Base-by-base conservation (phyloP, 352 stramenopile genomes). In the Globisporangium orthogonon region DNA sequence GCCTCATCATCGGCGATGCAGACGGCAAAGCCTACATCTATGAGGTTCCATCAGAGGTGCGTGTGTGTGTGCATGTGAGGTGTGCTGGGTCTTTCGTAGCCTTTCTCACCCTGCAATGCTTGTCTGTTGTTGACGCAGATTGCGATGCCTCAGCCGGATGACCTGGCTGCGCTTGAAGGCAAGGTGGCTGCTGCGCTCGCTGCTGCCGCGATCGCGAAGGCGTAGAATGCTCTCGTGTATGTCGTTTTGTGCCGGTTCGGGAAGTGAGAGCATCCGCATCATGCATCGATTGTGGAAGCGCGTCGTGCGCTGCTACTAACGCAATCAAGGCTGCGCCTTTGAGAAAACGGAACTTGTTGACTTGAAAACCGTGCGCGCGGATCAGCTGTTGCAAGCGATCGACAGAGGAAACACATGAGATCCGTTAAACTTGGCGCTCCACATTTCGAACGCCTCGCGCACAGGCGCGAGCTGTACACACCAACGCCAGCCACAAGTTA, bases 1-100 rank as follows among this genome's bases (percentile, higher is more conserved):
- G 65, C 48, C 67, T 96, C 46, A 83, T 94, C 46, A 65, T 84
- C 31, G 87, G 87, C 30, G 87, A 94, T 57, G 83, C 85, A 6
- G 73, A 76, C 7, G 87, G 87, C 43, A 78, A 76, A 17, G 86
- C 78, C 0, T 71, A 79, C 55, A 80, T 94, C 11, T 94, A 87
- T 54, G 85, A 92, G 58, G 78, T 94, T 0, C 85, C 85, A 4
- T 70, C 79, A 0, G 78, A 92, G 71, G 84, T 94, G 71, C 60
- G 71, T 13, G 9, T 14, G 11, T 23, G 5, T 58, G 55, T 62
- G 39, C 11, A 23, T 44, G 30, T 43, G 45, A 50, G 13, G 44
- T 40, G 3, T 5, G 52, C 31, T 28, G 29, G 17, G 13, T 30
- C 4, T 3, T 10, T 18, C 6, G 10, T 9, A 2, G 14, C 7